Evolutionary conservation across 2,329 filamentous ascomycete species (phyloP), one percentile per base, ranked within the genome.

Genomic region (Xylaria sp.): DNA sequence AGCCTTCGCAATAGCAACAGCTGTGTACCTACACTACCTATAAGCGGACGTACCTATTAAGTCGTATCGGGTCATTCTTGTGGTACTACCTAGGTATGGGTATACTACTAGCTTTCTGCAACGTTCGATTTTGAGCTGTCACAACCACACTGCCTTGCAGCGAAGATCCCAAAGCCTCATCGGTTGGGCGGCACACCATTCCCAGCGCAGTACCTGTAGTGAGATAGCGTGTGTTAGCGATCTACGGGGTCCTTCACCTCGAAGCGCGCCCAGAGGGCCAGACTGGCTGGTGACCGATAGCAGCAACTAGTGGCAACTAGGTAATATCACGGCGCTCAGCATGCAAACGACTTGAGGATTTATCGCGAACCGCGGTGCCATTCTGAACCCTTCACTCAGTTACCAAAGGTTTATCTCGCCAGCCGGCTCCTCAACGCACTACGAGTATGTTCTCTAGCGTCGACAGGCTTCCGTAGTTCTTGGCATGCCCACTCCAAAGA

Each of bases 91-190:
- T 12, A 28, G 15, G 47, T 6, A 28, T 37, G 38, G 35, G 25
- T 31, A 35, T 51, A n/a, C n/a, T n/a, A n/a, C n/a, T n/a, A 51
- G 58, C 47, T 53, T 45, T 50, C 59, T 65, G 64, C 61, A 66
- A 66, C 64, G 64, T 65, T 65, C 52, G 55, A 62, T 66, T 62
- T 45, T 51, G 45, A 43, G 45, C 61, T 51, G 54, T 60, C 57
- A 64, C 55, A 21, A 40, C 15, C 25, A 47, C 25, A 47, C 46
- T 50, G 23, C 55, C 61, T 56, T 59, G 61, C 57, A 66, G 58
- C 61, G 57, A 55, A 56, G 55, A 66, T 66, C 64, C 55, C 46
- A 59, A 57, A 64, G 57, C 55, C 64, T 60, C 60, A 52, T 63
- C 60, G 57, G 63, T 60, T 62, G 57, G 60, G n/a, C 60, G 60